Evolutionary conservation across 202 grass and related monocot genomes (phyloP).

Genomic region (Digitaria exilis): DNA sequence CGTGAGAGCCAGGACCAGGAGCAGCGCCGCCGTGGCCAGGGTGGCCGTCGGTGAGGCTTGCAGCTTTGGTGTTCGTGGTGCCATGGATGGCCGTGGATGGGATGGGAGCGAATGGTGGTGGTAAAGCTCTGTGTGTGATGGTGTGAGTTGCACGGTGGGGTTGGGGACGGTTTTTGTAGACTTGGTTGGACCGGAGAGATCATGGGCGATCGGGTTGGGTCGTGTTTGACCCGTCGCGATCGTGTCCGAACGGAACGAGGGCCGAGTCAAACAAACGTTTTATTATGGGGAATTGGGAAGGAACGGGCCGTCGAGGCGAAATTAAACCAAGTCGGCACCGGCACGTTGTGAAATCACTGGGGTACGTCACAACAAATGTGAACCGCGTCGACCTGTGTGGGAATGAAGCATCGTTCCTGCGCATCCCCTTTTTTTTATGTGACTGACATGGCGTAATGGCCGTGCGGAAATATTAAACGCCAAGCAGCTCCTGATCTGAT

Average conservation of each 20-base stretch:
- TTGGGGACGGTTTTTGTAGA: neutral
- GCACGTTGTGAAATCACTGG: neutral
- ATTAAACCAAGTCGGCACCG: neutral
- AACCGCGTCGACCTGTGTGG: neutral
- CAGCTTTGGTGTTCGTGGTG: neutral
- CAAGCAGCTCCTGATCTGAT: too few species aligned
- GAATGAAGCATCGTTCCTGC: neutral
- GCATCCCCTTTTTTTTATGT: neutral
- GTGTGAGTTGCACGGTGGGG: neutral
- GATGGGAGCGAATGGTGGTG: too few species aligned
- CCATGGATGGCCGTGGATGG: slow-evolving; percentile 39
- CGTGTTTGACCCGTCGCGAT: slow-evolving; percentile 9
- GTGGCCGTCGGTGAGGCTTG: too few species aligned
- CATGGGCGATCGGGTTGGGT: neutral
- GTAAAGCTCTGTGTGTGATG: too few species aligned
- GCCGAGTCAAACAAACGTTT: neutral
- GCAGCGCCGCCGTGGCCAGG: neutral
- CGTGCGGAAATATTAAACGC: neutral
- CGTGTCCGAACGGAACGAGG: neutral
- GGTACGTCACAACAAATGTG: neutral
- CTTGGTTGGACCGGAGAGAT: neutral
- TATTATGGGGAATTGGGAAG: neutral
- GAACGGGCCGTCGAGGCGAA: neutral
- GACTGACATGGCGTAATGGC: neutral
- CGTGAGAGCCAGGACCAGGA: neutral